Evolutionary conservation across 768 basidiomycete genomes (phyloP), one percentile per base, ranked within the genome.

Genomic region (Lactifluus subvellereus): DNA sequence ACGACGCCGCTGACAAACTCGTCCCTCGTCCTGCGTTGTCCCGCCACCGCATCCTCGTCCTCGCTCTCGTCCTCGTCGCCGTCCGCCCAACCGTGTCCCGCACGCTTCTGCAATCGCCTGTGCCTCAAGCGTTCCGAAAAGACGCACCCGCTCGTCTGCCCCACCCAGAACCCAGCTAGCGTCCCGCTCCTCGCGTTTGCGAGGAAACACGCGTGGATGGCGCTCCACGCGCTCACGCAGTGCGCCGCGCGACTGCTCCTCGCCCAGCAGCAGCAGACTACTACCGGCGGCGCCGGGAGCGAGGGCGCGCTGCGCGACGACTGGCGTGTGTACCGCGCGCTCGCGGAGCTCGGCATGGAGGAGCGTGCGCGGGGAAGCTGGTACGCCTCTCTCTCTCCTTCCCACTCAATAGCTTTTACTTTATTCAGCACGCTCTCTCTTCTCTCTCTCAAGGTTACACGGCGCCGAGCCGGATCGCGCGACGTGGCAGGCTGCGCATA

Each of bases 281-380:
- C 77, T 38, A 81, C 82, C 6, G 10, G 20, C 18, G 16, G 14
- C 1, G 59, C 27, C n/a, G n/a, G 27, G 27, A 27, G 32, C 22
- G 77, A 77, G 20, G 70, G 65, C 27, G 75, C 75, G 10, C 71
- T 81, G 20, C 71, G 74, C 13, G 71, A 76, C 18, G 84, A 88
- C 67, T 82, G 84, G 80, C 75, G 79, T 16, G 77, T 83, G 22
- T 74, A 90, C 48, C 73, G 74, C 5, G 77, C 84, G 13, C 77
- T 92, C 57, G 93, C 93, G 4, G 86, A 82, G 63, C 76, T 94
- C 56, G 86, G 87, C 20, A 83, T 93, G 82, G 87, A 90, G 72
- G 86, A 91, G 54, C 72, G 75, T 48, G 71, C 70, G 22, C 81
- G 80, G 62, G 82, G 80, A 68, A 77, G 76, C 61, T 73, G 74